phyloP scores from a whole-genome alignment of 768 basidiomycete genomes.

The Psilocybe sp. region DNA sequence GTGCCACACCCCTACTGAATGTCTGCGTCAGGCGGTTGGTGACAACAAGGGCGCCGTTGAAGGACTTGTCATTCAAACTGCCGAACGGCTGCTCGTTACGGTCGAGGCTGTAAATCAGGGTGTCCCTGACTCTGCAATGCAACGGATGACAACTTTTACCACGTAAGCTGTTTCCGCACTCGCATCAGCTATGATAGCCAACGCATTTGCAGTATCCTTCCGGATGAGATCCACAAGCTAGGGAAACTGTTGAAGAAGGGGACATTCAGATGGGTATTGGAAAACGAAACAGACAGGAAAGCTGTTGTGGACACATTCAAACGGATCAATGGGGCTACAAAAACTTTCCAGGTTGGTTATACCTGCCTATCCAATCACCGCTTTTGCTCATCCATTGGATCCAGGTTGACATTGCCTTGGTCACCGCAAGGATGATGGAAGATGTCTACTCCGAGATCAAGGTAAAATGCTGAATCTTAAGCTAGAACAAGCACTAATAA shows the following conservation, averaged over 20 bases:
- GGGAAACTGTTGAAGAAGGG: not conserved
- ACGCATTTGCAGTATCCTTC: not conserved
- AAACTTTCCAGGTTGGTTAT: constrained; percentile 11
- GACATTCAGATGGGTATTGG: constrained; percentile 1
- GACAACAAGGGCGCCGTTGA: not conserved
- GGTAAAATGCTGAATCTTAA: not conserved
- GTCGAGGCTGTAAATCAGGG: not conserved
- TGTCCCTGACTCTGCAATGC: not conserved
- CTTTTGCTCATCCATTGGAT: not conserved
- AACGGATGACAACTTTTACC: not conserved
- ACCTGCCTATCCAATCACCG: not conserved
- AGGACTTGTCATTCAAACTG: not conserved
- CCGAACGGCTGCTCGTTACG: not conserved
- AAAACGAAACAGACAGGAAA: constrained; percentile 9
- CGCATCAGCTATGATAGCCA: not conserved
- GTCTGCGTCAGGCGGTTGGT: not conserved
- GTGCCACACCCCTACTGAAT: not conserved
- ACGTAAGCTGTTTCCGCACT: not conserved
- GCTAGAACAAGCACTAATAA: not conserved
- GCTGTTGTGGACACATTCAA: not conserved
- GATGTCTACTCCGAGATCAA: not conserved
- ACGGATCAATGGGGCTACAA: constrained; percentile 9
- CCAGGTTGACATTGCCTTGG: not conserved
- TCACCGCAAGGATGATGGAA: not conserved
- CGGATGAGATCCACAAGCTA: not conserved